Evolutionary conservation across 2,329 filamentous ascomycete species (phyloP).

Genomic region (Diaporthe amygdali): DNA sequence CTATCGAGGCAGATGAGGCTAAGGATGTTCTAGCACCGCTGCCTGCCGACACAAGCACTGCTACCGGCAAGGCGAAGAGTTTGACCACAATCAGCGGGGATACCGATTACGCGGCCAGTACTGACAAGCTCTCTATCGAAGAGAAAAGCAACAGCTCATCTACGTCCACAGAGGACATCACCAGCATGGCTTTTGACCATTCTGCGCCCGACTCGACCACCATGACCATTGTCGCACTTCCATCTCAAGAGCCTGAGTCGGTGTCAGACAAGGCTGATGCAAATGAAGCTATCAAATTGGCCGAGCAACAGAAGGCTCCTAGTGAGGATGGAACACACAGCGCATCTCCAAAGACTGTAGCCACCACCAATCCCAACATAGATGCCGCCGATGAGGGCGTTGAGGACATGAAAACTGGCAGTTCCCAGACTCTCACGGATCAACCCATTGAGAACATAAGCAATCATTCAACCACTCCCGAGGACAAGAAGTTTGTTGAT

Average conservation of each 20-base stretch:
- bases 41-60: background rate
- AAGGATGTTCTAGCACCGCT: background rate
- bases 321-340: background rate
- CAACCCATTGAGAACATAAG: background rate
- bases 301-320: background rate
- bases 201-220: too few species aligned
- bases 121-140: background rate
- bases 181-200: background rate
- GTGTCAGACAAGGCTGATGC: background rate
- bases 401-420: background rate
- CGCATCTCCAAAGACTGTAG: background rate
- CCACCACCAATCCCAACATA: background rate
- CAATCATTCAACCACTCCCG: background rate
- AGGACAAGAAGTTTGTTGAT: conserved; percentile 7
- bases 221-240: background rate
- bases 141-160: background rate
- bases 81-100: background rate
- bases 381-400: background rate
- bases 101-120: background rate
- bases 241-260: background rate
- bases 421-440: background rate
- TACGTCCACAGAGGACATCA: background rate
- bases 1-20: background rate
- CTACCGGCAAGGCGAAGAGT: background rate
- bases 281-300: background rate